Base-by-base conservation (phyloP, 768 basidiomycete genomes). In the Hericium rajendrae region DNA sequence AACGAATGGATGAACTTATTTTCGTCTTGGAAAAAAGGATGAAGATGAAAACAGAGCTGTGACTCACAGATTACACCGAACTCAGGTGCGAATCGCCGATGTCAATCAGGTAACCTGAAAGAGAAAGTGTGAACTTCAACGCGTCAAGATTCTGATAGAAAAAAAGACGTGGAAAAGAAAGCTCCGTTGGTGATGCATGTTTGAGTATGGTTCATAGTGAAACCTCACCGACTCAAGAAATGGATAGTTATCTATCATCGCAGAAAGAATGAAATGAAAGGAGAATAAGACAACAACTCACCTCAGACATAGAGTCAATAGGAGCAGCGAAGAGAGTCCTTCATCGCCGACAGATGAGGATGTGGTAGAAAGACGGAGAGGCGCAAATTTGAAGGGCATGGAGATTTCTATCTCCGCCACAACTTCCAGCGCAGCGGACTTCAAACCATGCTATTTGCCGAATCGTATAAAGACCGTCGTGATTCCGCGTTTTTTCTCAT, bases 141-240 rank as follows among this genome's bases (percentile, higher is more conserved):
- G 12, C 20, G 39, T 54, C n/a, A 48, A 13, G 28, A 16, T 6
- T 11, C 26, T 32, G 9, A 16, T 32, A 32, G 32, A 38, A 22
- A 26, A 26, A 37, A 38, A 24, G 8, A 16, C 41, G 10, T 28
- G 9, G n/a, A 10, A 49, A 55, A 40, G 26, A n/a, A 28, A n/a
- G 62, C 62, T 63, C 62, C 52, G 62, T 62, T 63, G 62, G 62
- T 63, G 62, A 63, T 63, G 62, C 62, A 63, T 63, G 62, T 63
- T 60, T 57, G 62, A 63, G 62, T 61, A 55, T 61, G 62, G 62
- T 43, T 61, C 62, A 63, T 24, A 20, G 62, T 22, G 24, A 32
- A 56, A 50, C 56, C 60, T 63, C 60, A 59, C 62, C 62, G 53
- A 63, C 62, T 63, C 60, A 62, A 58, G 11, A 53, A 10, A 63